Evolutionary conservation across 495 filamentous ascomycete species (phyloP).

Genomic region (Pseudevernia furfuracea): DNA sequence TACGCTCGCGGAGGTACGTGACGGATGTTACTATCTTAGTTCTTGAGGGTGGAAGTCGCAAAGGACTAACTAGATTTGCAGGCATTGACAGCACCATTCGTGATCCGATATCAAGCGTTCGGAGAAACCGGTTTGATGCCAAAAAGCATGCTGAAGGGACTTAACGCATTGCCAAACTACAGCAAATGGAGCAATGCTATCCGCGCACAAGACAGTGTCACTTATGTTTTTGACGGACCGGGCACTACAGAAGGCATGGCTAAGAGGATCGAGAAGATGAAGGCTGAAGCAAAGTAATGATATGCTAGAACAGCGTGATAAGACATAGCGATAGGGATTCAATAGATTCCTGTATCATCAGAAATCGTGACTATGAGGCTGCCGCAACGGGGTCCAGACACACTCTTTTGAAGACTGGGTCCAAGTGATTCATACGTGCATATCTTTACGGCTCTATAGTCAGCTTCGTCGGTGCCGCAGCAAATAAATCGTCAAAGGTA

Average conservation of each 20-base stretch:
- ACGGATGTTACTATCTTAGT: background rate
- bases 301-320: background rate
- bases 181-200: constrained; percentile 22
- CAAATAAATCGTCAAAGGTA: background rate
- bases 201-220: constrained; percentile 11
- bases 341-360: background rate
- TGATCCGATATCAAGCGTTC: constrained; percentile 10
- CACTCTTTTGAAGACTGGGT: background rate
- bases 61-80: background rate
- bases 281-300: constrained; percentile 7
- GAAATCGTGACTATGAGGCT: background rate
- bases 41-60: background rate
- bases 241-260: background rate
- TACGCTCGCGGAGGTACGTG: constrained; percentile 67
- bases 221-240: constrained; percentile 16
- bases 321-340: background rate
- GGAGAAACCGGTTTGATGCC: constrained; percentile 17
- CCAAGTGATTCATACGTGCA: background rate
- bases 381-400: background rate
- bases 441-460: background rate
- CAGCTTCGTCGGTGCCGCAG: background rate
- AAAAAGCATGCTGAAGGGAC: constrained; percentile 13
- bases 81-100: constrained; percentile 23
- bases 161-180: constrained; percentile 20
- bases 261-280: constrained; percentile 15